A percentile compares a stretch with the other conserved stretches of the same genome.
Conservation (phyloP, 306 rosid genomes). For the Cucumis cinereus region DNA sequence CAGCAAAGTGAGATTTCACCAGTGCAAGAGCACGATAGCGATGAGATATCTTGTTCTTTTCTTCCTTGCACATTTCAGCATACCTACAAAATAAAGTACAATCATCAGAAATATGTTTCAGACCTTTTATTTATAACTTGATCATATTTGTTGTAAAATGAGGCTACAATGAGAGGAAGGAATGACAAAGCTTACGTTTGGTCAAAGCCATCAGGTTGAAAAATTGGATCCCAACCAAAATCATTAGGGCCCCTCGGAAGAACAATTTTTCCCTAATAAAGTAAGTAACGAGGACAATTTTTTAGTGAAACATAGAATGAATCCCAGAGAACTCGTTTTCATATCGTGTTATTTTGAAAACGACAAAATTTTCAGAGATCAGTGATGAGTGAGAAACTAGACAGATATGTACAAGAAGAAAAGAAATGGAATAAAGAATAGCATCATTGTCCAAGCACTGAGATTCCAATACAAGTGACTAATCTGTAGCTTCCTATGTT, state of each 20-base stretch:
- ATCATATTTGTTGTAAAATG: not conserved
- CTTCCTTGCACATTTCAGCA: conserved; percentile 93
- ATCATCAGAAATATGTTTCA: not conserved
- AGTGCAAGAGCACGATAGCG: conserved; percentile 63
- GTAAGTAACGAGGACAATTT: conserved; percentile 1
- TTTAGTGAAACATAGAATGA: not conserved
- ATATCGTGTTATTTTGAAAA: not conserved
- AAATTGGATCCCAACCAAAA: conserved; percentile 95
- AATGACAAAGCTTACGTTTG: conserved; percentile 45
- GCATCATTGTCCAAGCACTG: not conserved
- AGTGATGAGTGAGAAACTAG: not conserved
- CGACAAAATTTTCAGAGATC: not conserved
- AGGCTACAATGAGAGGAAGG: not conserved
- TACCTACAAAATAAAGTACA: conserved; percentile 30
- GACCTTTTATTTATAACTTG: not conserved
- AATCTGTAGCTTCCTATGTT: not conserved
- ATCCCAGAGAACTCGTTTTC: not conserved
- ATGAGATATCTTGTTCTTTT: conserved; percentile 84
- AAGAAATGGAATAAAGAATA: not conserved
- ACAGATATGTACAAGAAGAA: not conserved
- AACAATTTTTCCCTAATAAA: conserved; percentile 70
- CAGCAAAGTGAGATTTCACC: conserved; percentile 83
- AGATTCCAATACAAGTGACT: not conserved
- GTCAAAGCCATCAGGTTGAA: conserved; percentile 74
- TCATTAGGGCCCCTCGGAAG: conserved; percentile 77